Evolutionary conservation across 257 asterid species (phyloP).

Genomic region (Nicotiana attenuata): DNA sequence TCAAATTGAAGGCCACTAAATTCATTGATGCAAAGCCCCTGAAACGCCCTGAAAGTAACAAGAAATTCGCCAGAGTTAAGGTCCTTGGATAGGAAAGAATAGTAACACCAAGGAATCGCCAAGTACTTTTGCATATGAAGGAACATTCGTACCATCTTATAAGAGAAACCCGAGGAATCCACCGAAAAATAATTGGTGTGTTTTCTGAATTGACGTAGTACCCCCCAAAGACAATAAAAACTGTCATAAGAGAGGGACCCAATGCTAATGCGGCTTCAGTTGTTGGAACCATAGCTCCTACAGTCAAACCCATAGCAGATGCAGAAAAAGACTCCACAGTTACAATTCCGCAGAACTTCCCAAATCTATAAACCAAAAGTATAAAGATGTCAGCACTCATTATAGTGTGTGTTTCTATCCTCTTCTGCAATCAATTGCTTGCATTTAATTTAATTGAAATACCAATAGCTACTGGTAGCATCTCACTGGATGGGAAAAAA

Average conservation of each 20-base stretch:
- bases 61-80: background rate
- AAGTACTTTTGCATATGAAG: background rate
- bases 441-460: background rate
- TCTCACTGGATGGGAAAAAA: background rate
- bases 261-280: conserved; percentile 96
- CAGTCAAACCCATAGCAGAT: conserved; percentile 98
- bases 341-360: conserved; percentile 84
- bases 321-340: conserved; percentile 91
- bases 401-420: background rate
- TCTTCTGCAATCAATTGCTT: background rate
- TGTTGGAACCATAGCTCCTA: conserved; percentile 94
- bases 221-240: conserved; percentile 96
- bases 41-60: conserved; percentile 75
- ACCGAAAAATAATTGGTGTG: conserved; percentile 83
- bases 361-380: conserved; percentile 46
- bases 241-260: conserved; percentile 96
- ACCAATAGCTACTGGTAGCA: background rate
- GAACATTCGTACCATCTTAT: conserved; percentile 66
- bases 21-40: conserved; percentile 94
- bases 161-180: conserved; percentile 93
- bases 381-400: background rate
- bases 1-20: conserved; percentile 83
- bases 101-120: background rate
- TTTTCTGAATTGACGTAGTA: conserved; percentile 87
- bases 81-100: background rate